These are phyloP conservation scores for Silene latifolia DNA, from an alignment of 148 eudicot species.

Conservation along the genomic window DNA sequence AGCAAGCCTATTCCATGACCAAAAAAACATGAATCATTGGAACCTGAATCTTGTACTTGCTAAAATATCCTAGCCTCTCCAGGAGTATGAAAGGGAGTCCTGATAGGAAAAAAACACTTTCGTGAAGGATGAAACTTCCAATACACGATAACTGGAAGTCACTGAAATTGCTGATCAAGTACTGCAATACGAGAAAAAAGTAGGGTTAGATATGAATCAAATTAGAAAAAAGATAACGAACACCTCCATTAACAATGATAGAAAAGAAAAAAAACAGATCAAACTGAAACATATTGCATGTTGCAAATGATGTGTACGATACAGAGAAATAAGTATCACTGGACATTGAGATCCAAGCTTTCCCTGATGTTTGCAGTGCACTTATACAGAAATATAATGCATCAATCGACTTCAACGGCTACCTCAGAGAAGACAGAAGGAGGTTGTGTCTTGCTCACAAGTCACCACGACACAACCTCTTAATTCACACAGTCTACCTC, in stretches of 20 bases:
- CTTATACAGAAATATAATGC: not conserved
- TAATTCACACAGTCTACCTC: too few species aligned
- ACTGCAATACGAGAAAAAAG: slow-evolving; percentile 44
- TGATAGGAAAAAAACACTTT: slow-evolving; percentile 83
- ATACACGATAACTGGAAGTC: slow-evolving; percentile 93
- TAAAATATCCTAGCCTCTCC: slow-evolving; percentile 84
- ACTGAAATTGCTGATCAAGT: slow-evolving; percentile 78
- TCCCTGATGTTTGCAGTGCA: not conserved
- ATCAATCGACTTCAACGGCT: not conserved
- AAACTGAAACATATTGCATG: not conserved
- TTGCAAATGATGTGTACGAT: too few species aligned
- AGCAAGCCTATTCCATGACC: not conserved
- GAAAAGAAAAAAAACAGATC: not conserved
- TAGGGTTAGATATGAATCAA: not conserved
- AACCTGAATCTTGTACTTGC: slow-evolving; percentile 98
- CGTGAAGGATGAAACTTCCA: slow-evolving; percentile 93
- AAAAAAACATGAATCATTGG: not conserved
- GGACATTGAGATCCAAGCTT: too few species aligned
- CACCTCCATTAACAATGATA: not conserved
- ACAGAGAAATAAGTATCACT: too few species aligned
- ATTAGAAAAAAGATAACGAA: not conserved
- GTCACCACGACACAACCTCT: not conserved
- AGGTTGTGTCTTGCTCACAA: not conserved
- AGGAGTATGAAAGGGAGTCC: slow-evolving; percentile 84
- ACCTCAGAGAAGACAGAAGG: not conserved